Evolutionary conservation across 176 grass and related monocot species (phyloP).

Genomic region (Eremochloa ophiuroides): DNA sequence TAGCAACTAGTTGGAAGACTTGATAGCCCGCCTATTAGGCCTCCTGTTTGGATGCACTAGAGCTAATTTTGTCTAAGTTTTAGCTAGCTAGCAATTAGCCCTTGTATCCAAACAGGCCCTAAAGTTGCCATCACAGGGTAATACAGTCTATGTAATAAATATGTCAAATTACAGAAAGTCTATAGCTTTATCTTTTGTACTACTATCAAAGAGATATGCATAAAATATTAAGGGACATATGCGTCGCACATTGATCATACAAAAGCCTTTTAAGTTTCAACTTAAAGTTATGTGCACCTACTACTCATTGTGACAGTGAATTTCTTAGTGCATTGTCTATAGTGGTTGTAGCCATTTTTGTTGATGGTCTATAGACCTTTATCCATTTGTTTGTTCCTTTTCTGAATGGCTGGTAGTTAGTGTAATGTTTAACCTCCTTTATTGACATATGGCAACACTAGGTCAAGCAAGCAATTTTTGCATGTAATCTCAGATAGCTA

Average conservation of each 20-base stretch:
- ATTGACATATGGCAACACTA: background rate
- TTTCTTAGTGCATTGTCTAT: background rate
- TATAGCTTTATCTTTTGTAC: background rate
- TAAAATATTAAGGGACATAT: background rate
- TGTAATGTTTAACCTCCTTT: background rate
- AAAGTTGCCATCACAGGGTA: background rate
- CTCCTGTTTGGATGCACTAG: background rate
- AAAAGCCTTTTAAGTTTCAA: background rate
- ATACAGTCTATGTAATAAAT: background rate
- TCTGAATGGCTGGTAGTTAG: slow-evolving; percentile 2
- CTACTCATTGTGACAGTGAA: background rate
- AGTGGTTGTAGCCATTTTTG: slow-evolving; percentile 1
- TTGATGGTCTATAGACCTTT: background rate
- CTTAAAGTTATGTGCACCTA: background rate
- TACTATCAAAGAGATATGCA: background rate
- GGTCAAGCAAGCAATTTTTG: slow-evolving; percentile 4
- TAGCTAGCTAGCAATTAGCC: background rate
- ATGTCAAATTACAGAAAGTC: background rate
- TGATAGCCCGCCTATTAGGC: background rate
- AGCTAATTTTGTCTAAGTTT: background rate
- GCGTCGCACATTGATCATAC: background rate
- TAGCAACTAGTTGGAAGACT: background rate
- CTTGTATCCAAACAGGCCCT: background rate
- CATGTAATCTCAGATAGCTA: background rate
- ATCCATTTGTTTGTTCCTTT: slow-evolving; percentile 2